Evolutionary conservation across 495 filamentous ascomycete species (phyloP), one percentile per base, ranked within the genome.

Genomic region (Hypoxylon rickii): DNA sequence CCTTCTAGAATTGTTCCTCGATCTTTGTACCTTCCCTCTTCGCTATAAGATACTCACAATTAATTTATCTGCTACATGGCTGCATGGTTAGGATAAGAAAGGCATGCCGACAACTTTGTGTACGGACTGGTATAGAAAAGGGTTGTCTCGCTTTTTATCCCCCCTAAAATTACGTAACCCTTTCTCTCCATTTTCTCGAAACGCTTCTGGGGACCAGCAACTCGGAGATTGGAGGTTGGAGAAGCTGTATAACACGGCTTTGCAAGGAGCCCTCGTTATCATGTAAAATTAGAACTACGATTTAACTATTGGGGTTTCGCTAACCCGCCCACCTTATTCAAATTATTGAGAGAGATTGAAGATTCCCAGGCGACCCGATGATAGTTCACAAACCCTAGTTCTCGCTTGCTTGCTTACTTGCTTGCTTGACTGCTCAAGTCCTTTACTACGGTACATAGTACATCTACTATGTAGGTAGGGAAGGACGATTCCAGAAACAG

Each of bases 1-100:
- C 47, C 50, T 64, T 64, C 61, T 59, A 64, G 61, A 64, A 64
- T 13, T 38, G 29, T 64, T 64, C 61, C 33, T 54, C 38, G 19
- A 5, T 19, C 15, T 50, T 29, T 10, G 4, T 29, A 29, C 24
- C 24, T 10, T 29, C 10, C 24, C 34, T 39, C 46, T 34, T 44
- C 43, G 43, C 24, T 40, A 51, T 33, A 44, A 37, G 44, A 34
- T 40, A 33, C 18, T 46, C 40, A 34, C 31, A 42, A 46, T 57
- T 51, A 59, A 64, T 59, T 26, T 54, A 64, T 59, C 55, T 64
- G 55, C 29, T 64, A 60, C 61, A 55, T 12, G 19, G 55, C 29
- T 64, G 55, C 61, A 55, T 12, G 19, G 36, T 51, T 26, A 10
- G 51, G 36, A 48, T 37, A 42, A 39, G 54, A 40, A 58, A 49